Percentiles rank a stretch among this genome's conserved stretches.
Evolutionary conservation across 2,329 filamentous ascomycete genomes (phyloP).

Genomic region (Hypoxylon sp.): DNA sequence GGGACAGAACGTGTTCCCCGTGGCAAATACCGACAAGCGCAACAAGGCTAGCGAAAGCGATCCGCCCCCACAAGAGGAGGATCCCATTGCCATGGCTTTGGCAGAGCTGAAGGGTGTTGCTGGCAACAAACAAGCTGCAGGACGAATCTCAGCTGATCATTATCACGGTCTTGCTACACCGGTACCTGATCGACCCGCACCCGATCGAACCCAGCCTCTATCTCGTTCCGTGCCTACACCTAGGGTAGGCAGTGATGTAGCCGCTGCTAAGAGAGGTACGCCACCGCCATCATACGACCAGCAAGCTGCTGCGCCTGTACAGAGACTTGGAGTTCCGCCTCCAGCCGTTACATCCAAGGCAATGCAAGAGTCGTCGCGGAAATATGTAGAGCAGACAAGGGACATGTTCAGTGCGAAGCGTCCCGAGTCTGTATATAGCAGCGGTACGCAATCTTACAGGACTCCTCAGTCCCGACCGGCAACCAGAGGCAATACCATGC

Average conservation of each 20-base stretch:
- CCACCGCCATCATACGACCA: constrained; percentile 91
- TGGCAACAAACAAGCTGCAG: constrained; percentile 81
- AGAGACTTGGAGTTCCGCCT: constrained; percentile 87
- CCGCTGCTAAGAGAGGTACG: constrained; percentile 76
- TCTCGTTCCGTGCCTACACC: constrained; percentile 61
- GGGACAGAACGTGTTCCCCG: constrained; percentile 95
- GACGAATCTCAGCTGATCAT: constrained; percentile 92
- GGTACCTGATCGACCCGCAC: constrained; percentile 64
- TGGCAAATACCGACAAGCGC: constrained; percentile 81
- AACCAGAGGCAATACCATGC: constrained; percentile 72
- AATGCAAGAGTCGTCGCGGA: constrained; percentile 95
- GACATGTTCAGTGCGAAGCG: constrained; percentile 75
- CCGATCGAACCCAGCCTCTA: constrained; percentile 55
- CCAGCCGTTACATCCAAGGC: constrained; percentile 93
- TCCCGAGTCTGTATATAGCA: constrained; percentile 56
- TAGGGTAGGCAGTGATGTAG: constrained; percentile 60
- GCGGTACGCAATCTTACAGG: constrained; percentile 52
- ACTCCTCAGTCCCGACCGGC: constrained; percentile 66
- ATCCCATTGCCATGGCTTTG: constrained; percentile 92
- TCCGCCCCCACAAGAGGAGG: constrained; percentile 70
- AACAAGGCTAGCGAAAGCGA: constrained; percentile 58
- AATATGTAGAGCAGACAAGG: constrained; percentile 86
- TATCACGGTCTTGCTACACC: constrained; percentile 96
- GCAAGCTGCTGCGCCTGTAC: constrained; percentile 65
- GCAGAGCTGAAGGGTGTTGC: constrained; percentile 90